A percentile compares a stretch with the other conserved stretches of the same genome.
Evolutionary conservation across 352 stramenopile genomes (phyloP).

Genomic region (Phytophthora sojae): DNA sequence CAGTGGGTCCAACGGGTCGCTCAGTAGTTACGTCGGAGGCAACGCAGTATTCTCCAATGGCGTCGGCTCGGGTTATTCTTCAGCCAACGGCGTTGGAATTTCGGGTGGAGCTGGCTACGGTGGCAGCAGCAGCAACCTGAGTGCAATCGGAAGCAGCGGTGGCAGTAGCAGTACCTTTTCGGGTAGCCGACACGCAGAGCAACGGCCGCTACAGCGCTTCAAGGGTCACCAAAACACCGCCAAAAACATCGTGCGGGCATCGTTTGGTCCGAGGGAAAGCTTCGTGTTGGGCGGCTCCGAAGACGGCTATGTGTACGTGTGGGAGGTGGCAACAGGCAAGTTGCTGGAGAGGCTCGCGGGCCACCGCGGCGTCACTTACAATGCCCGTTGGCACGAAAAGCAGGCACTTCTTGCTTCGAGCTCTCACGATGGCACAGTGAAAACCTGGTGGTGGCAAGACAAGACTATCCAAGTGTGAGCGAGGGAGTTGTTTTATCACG

Average conservation of each 20-base stretch:
- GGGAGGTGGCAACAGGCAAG: constrained; percentile 88
- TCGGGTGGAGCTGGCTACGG: constrained; percentile 27
- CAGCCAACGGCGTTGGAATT: constrained; percentile 29
- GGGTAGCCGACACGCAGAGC: constrained; percentile 49
- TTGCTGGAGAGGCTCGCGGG: constrained; percentile 82
- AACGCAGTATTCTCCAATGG: constrained; percentile 24
- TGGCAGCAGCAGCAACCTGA: constrained; percentile 38
- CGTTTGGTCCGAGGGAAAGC: constrained; percentile 85
- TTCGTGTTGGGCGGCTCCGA: constrained; percentile 90
- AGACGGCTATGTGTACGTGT: constrained; percentile 88
- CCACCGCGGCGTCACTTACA: constrained; percentile 85
- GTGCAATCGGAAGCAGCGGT: constrained; percentile 30
- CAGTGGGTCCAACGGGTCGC: constrained; percentile 36
- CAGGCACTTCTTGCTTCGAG: constrained; percentile 86
- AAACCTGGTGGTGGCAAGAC: constrained; percentile 91
- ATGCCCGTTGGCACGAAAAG: constrained; percentile 88
- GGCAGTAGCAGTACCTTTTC: constrained; percentile 34
- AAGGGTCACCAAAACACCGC: constrained; percentile 91
- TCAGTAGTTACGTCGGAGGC: constrained; percentile 32
- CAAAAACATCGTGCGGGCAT: constrained; percentile 88
- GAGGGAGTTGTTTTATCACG: constrained; percentile 1
- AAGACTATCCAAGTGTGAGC: constrained; percentile 41
- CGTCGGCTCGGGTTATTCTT: constrained; percentile 29
- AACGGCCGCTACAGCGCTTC: constrained; percentile 85
- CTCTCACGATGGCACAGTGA: constrained; percentile 90